Conservation (phyloP, 2,329 filamentous ascomycete species). For the Cladophialophora chaetospira region DNA sequence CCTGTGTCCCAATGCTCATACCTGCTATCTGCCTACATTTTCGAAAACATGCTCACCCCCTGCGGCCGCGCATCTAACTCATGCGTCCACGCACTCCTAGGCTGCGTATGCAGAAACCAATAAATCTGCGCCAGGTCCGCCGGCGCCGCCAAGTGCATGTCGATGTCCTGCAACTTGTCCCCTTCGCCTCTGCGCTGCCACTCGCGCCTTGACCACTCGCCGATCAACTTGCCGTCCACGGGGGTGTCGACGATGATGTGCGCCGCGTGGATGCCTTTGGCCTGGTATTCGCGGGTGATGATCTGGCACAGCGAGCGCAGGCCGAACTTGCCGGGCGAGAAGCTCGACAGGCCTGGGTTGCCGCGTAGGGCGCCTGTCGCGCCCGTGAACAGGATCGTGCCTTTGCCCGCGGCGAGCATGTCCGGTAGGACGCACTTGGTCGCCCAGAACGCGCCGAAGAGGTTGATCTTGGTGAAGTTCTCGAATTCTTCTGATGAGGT, state of each 20-base stretch:
- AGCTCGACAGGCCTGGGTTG: constrained; percentile 25
- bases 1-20: too few relatives aligned
- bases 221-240: constrained; percentile 46
- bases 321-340: constrained; percentile 44
- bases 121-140: constrained; percentile 57
- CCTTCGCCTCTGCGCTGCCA: constrained; percentile 20
- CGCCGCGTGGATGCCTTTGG: constrained; percentile 57
- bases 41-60: constrained; percentile 30
- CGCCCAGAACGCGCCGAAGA: constrained; percentile 31
- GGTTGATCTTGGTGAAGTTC: constrained; percentile 31
- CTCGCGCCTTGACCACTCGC: constrained; percentile 21
- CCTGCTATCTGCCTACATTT: constrained; percentile 9
- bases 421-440: constrained; percentile 29
- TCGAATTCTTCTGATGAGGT: constrained; percentile 30
- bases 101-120: constrained; percentile 58
- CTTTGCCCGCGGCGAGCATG: constrained; percentile 26
- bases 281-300: constrained; percentile 58
- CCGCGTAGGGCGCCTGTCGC: constrained; percentile 28
- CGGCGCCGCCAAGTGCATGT: constrained; percentile 17
- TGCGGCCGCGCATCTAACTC: constrained; percentile 54
- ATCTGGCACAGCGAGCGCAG: constrained; percentile 54
- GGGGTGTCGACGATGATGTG: constrained; percentile 59
- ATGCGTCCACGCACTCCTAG: constrained; percentile 54
- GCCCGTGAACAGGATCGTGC: constrained; percentile 28
- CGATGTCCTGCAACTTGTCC: constrained; percentile 23